Base-by-base conservation (phyloP, 2,329 filamentous ascomycete genomes). In the Cadophora sp. region DNA sequence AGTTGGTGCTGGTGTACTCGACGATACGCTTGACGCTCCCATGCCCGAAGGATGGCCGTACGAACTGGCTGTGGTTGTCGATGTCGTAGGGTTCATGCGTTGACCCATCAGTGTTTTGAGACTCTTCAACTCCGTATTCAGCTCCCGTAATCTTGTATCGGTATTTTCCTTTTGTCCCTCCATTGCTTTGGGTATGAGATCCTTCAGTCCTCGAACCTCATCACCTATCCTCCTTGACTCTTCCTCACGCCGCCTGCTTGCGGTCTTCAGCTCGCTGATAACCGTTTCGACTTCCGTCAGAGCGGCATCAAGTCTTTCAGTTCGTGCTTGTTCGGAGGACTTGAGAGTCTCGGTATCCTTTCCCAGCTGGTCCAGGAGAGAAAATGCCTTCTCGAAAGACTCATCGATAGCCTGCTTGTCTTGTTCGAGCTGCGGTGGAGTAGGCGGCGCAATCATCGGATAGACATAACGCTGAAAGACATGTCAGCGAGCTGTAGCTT, bases 361-460 rank as follows among this genome's bases (percentile, higher is more conserved):
- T 46, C 92, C 89, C 0, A 99, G 87, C 78, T 98, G 96, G 69
- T 99, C 96, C 12, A 99, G 90, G 16, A 98, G 86, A 22, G 91
- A 85, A 79, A 99, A 99, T 1, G 95, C 93, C 76, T 92, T 92
- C 74, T 96, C 92, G 80, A 99, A 99, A 68, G 95, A 92, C 72
- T 94, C 94, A 79, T 98, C 94, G 67, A 99, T 94, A 48, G 89
- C 88, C 70, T 93, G 89, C 81, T 99, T 99, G 79, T 99, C 96
- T 79, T 97, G 91, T 77, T 97, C 93, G 11, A 99, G 85, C 77
- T 97, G 94, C 66, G 97, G 94, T 11, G 94, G 93, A 1, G 96
- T 99, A 1, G 96, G 96, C 4, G 96, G 97, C 14, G 94, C 91
- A 69, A 99, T 93, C 31, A 99, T 84, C 51, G 96, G 96, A 71